Base-by-base conservation (phyloP, 331 rosid genomes). In the Ulmus americana region DNA sequence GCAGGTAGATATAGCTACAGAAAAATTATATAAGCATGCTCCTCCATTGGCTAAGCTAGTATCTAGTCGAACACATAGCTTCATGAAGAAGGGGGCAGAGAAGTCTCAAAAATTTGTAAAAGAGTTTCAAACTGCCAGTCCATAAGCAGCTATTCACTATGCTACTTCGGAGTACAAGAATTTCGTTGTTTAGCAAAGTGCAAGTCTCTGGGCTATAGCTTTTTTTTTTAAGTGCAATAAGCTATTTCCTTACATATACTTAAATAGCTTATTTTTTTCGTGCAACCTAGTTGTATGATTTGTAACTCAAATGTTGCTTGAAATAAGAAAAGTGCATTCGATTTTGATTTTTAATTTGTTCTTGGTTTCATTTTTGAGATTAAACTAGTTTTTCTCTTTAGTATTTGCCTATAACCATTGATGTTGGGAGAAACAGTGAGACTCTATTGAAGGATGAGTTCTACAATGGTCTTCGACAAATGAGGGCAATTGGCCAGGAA, bases 391-490 rank as follows among this genome's bases (percentile, higher is more conserved):
- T 48, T 45, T 47, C 50, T 61, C 38, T 66, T 83, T 73, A 94
- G 99, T 94, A 97, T 76, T 85, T 94, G 81, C 99, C 99, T 67
- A n/a, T 94, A 45, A 90, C 99, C 0, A 87, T 94, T 66, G 99
- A 94, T 60, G 97, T 94, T 55, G 99, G 99, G 70, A 94, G 97
- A 48, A 94, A 94, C 83, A 90, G 87, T 51, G 85, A 90, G 88
- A 15, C 78, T 73, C 68, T 94, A 82, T 80, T 94, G 83, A 83
- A 90, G 9, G 79, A 94, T 61, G 97, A 94, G 65, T 94, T 90
- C 75, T 90, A 94, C 76, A 94, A 90, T 72, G 99, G 99, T 14
- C 95, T 94, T 51, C 71, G 82, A 68, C 96, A 90, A 74, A 87
- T 48, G 81, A 85, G 99, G 73, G 88, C 97, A 71, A 94, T 90